Base-by-base conservation (phyloP, 2,329 filamentous ascomycete genomes). In the Trichoderma koningiopsis region DNA sequence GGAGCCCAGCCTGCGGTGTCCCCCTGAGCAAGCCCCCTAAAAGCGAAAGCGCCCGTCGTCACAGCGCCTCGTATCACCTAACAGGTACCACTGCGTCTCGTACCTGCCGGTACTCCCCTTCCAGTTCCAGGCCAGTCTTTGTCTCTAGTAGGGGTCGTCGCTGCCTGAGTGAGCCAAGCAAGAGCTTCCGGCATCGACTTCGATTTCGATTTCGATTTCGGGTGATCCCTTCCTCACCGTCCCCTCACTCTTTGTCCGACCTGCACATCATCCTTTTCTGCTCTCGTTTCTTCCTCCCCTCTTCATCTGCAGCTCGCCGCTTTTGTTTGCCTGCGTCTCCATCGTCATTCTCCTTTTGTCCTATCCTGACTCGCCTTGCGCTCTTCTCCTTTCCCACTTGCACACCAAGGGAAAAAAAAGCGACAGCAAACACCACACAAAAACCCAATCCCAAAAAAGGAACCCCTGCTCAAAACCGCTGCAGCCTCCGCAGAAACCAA, bases 201-300 rank as follows among this genome's bases (percentile, higher is more conserved):
- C 47, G 47, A 62, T 40, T 43, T 66, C 63, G 53, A 66, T 58
- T 49, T 35, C 47, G 47, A 49, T 58, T 58, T 58, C 40, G 29
- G 11, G 8, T 68, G 56, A 57, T 65, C 52, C 43, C 61, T 49
- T 53, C 35, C 49, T 69, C 68, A 69, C 68, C 69, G 68, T 68
- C 68, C 58, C 69, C 60, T 58, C 64, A 62, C 40, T 60, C 24
- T 24, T 37, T 64, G 49, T 31, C 49, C 43, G 33, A 55, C 49
- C 27, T 47, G 47, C 66, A 68, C 57, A 16, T 22, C 35, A 33
- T 52, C 40, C 22, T 16, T 67, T 40, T 58, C 64, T 49, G 11
- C 47, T 60, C 24, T 35, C 40, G 40, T 43, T 49, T 59, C 59
- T 27, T 11, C 4, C 52, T 35, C 24, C 52, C 10, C 7, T 49